These are phyloP conservation scores for Exophiala viscosa DNA, from an alignment of 2,329 filamentous ascomycete species.

Conservation along the genomic window DNA sequence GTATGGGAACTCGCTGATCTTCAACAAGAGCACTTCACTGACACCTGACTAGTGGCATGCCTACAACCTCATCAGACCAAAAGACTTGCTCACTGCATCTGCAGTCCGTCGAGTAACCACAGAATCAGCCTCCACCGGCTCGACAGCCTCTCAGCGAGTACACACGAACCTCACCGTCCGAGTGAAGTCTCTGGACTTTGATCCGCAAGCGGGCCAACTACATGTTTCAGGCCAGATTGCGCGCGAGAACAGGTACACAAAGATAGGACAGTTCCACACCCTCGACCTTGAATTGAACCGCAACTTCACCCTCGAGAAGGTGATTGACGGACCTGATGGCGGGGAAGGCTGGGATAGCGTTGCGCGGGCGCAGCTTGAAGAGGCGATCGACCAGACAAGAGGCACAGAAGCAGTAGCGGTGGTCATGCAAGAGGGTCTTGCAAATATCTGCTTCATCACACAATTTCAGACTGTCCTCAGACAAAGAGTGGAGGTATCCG, in stretches of 20 bases:
- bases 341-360: constrained; percentile 80
- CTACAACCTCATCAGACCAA: constrained; percentile 67
- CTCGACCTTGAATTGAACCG: constrained; percentile 82
- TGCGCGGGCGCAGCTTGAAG: constrained; percentile 70
- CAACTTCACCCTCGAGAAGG: constrained; percentile 84
- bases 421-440: constrained; percentile 76
- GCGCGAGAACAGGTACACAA: constrained; percentile 64
- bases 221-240: constrained; percentile 65
- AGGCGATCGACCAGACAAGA: constrained; percentile 73
- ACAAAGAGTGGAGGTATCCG: constrained; percentile 47
- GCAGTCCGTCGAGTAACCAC: constrained; percentile 64
- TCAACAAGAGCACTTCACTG: constrained; percentile 8
- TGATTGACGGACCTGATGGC: constrained; percentile 47
- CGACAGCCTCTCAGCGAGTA: constrained; percentile 60
- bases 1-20: constrained; percentile 38
- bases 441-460: constrained; percentile 51
- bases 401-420: constrained; percentile 83
- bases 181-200: constrained; percentile 66
- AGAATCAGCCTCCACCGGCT: constrained; percentile 56
- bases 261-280: constrained; percentile 65
- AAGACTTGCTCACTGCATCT: constrained; percentile 62
- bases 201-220: constrained; percentile 63
- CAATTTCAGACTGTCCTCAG: constrained; percentile 49
- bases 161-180: constrained; percentile 62
- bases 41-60: constrained; percentile 60